phyloP scores from a whole-genome alignment of 2,329 filamentous ascomycete genomes.

The Incumbomyces lentus region DNA sequence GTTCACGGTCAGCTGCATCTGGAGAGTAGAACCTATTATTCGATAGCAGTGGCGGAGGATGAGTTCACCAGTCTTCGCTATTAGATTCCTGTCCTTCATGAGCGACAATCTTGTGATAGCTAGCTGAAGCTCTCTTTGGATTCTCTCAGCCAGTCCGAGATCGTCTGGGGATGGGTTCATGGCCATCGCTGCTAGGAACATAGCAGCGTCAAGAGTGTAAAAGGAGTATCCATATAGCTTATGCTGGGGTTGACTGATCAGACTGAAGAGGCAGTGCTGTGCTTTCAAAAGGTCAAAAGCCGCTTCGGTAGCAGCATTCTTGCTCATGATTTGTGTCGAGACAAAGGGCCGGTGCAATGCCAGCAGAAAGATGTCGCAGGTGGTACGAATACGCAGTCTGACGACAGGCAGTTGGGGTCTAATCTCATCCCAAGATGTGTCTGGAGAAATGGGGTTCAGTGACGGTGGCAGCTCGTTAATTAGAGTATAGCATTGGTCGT shows the following conservation, averaged over 20 bases:
- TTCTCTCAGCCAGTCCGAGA: neutral
- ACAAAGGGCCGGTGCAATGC: conserved; percentile 8
- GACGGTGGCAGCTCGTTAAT: neutral
- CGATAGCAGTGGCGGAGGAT: neutral
- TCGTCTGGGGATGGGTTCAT: neutral
- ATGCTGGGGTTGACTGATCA: neutral
- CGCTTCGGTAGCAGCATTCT: conserved; percentile 3
- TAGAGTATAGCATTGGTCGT: conserved; percentile 1
- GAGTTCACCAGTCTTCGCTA: neutral
- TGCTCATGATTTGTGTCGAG: conserved; percentile 3
- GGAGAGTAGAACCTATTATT: neutral
- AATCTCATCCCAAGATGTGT: neutral
- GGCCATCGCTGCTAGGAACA: neutral
- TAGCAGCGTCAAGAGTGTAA: neutral
- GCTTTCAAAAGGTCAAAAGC: conserved; percentile 4
- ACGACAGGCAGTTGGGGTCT: neutral
- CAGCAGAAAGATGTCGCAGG: conserved; percentile 5
- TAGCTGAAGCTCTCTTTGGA: neutral
- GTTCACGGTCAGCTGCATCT: neutral
- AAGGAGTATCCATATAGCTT: conserved; percentile 2
- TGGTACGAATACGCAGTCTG: neutral
- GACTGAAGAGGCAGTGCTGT: conserved; percentile 5
- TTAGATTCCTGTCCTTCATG: neutral
- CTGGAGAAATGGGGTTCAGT: neutral
- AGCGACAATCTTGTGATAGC: neutral